Base-by-base conservation (phyloP, 805 yeast genomes). In the Metschnikowia cerradonensis region DNA sequence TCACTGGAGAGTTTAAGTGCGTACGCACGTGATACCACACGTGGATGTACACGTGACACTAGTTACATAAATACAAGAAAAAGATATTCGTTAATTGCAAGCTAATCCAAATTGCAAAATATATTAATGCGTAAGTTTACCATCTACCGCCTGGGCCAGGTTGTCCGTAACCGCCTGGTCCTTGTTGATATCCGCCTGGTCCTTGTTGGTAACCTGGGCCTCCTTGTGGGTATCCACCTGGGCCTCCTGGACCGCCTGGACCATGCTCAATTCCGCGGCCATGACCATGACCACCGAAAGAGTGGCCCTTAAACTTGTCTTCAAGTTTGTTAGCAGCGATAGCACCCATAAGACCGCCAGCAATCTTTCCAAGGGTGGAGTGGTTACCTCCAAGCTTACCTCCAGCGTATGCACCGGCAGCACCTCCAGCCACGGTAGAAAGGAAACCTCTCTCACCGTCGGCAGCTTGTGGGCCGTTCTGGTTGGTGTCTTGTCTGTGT, bases 341-440 rank as follows among this genome's bases (percentile, higher is more conserved):
- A 7, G 83, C 84, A 64, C 85, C 85, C 31, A 71, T 77, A 52
- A 81, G 52, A 39, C 80, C 83, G 64, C 85, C 86, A 31, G 72
- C 73, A 50, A 78, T 64, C 45, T 76, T 75, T 45, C 80, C 78
- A 20, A 79, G 53, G 17, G 67, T 68, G 30, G 73, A 65, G 65
- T 75, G 78, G 49, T 52, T 52, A 7, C 67, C 65, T 15, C 62
- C 54, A 37, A 65, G 17, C 56, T 65, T 65, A 45, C 54, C 51
- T 31, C 69, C 69, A 31, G 62, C 67, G 35, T 51, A 71, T 17
- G 80, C 83, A 63, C 69, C 69, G 10, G 66, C 67, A n/a, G 62
- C 66, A 45, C 67, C 68, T 22, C 68, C 69, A 8, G 54, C 67
- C 17, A 65, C 55, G 13, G 66, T 56, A 31, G 66, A 56, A 30